Base-by-base conservation (phyloP, 2,329 filamentous ascomycete genomes). In the Ceratocystis destructans region DNA sequence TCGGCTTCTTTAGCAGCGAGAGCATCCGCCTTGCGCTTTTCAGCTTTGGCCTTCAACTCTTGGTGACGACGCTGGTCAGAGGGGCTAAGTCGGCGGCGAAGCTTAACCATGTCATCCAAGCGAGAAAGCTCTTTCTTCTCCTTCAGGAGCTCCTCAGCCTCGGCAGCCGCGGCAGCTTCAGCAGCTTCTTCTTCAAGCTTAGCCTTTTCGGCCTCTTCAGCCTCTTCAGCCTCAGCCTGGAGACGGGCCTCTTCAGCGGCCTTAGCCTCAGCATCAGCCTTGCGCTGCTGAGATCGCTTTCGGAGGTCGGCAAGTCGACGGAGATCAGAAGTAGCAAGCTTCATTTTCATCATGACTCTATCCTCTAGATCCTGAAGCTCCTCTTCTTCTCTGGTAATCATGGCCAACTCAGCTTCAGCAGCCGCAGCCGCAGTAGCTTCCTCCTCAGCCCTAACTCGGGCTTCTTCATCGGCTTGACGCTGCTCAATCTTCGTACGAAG, bases 281-380 rank as follows among this genome's bases (percentile, higher is more conserved):
- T 73, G 66, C 70, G 72, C 65, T 69, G 71, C 67, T 73, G 74
- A 0, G 71, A 72, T 61, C 74, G 76, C 53, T 72, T 73, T 31
- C 66, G 64, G 33, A 68, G 64, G 25, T 61, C 48, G 22, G 46
- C 1, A 17, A 45, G 45, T 20, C 59, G 46, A 3, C 31, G 48
- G 10, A 62, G 25, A 17, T 65, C 63, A 2, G 63, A 10, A 17
- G 59, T 17, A 8, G 46, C 17, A 4, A 68, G 48, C 31, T 48
- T 62, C 59, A 63, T 62, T 28, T 63, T 68, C 57, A 65, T 55
- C 63, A 53, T 65, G 41, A 59, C 44, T 20, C 66, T 59, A 28
- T 74, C 72, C 17, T 72, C 69, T 0, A 76, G 64, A 17, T 70
- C 69, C 41, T 70, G 69, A 10, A 74, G 64, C 48, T 72, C 70